Evolutionary conservation across 1,284 basidiomycete species (phyloP), one percentile per base, ranked within the genome.

Genomic region (Chiua sp.): DNA sequence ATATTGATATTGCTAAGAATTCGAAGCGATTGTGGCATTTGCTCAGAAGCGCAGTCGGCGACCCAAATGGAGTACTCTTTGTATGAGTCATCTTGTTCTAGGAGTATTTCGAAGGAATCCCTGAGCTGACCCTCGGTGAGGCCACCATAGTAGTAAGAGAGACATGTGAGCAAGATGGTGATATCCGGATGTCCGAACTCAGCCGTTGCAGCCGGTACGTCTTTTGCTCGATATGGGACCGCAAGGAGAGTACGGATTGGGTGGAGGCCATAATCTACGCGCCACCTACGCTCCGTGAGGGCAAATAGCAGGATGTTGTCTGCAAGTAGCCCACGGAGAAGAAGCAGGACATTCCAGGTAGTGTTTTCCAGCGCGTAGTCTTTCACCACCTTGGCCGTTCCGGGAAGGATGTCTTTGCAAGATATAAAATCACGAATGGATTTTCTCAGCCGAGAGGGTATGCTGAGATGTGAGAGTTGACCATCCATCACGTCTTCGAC

Each of bases 161-260:
- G 70, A 56, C 78, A 84, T 0, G 84, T 85, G 37, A 85, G 71
- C 12, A 73, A 58, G 53, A 85, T 70, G 2, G 77, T 74, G 23
- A 85, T 72, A 35, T 86, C 83, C 0, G 84, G 83, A 66, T 85
- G 83, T 1, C 82, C 83, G 59, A 86, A 85, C 50, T 86, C 83
- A n/a, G 84, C 81, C 42, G 77, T 73, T 35, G 72, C 57, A 18
- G 80, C 72, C 0, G 83, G 83, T 2, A 79, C 72, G 59, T 85
- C 84, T 65, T 85, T 85, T 0, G 83, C 82, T 30, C 79, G 72
- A 60, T 82, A 85, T 2, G 83, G 83, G 0, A 85, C 83, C 0
- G 84, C 82, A 6, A 85, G 71, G 59, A 79, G 72, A 1, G 84
- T 78, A 5, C 83, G 78, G 7, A 33, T 60, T 4, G 64, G 68